These are phyloP conservation scores for Boletus sensibilis DNA, from an alignment of 768 basidiomycete species.

Conservation along the genomic window DNA sequence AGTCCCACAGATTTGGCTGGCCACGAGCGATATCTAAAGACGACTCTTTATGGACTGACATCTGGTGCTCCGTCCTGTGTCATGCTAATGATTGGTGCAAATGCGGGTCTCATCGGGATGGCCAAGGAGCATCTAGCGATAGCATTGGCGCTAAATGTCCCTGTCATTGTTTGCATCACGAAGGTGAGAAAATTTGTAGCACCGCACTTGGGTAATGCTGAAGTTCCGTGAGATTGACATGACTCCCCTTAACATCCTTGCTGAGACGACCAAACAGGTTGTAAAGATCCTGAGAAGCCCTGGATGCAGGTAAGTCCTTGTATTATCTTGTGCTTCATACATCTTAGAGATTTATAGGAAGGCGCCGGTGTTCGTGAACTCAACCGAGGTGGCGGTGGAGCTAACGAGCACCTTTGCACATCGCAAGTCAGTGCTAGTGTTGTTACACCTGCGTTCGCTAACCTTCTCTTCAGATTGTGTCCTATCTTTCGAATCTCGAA, in stretches of 20 bases:
- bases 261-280: slow-evolving; percentile 91
- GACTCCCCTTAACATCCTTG: slow-evolving; percentile 90
- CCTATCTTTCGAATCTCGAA: slow-evolving; percentile 93
- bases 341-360: slow-evolving; percentile 48
- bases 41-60: slow-evolving; percentile 92
- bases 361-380: slow-evolving; percentile 81
- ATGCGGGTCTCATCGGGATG: slow-evolving; percentile 90
- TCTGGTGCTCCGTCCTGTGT: slow-evolving; percentile 92
- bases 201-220: slow-evolving; percentile 2
- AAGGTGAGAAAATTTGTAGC: slow-evolving; percentile 52
- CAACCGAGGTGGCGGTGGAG: slow-evolving; percentile 77
- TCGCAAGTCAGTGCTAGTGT: slow-evolving; percentile 52
- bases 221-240: slow-evolving; percentile 69
- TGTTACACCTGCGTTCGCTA: not conserved
- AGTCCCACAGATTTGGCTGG: slow-evolving; percentile 82
- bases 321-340: not conserved
- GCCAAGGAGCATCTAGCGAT: slow-evolving; percentile 97
- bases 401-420: slow-evolving; percentile 70
- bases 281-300: slow-evolving; percentile 90
- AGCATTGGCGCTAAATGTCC: slow-evolving; percentile 88
- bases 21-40: slow-evolving; percentile 90
- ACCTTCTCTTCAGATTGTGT: slow-evolving; percentile 58
- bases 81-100: slow-evolving; percentile 91
- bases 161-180: slow-evolving; percentile 90
- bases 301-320: slow-evolving; percentile 70